A percentile compares a stretch with the other conserved stretches of the same genome.
phyloP scores from a whole-genome alignment of 2,329 filamentous ascomycete genomes.

The Colletotrichum sojae region DNA sequence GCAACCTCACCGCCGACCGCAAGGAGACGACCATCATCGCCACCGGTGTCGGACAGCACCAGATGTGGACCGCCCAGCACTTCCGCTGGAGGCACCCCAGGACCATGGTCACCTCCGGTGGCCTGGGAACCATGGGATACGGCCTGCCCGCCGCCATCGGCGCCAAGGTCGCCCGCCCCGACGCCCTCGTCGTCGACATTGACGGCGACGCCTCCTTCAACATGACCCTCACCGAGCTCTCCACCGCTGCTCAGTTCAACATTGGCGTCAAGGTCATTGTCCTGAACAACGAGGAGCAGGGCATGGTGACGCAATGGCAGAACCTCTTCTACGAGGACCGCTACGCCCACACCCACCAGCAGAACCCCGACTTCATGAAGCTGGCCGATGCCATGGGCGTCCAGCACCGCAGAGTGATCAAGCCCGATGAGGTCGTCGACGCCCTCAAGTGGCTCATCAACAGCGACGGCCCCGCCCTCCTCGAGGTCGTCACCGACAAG shows the following conservation, averaged over 20 bases:
- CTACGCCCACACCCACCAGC: conserved; percentile 92
- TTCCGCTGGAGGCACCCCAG: conserved; percentile 94
- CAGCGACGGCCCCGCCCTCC: conserved; percentile 89
- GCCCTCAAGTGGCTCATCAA: conserved; percentile 91
- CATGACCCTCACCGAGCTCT: conserved; percentile 97
- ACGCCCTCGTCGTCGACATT: conserved; percentile 92
- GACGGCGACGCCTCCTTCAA: conserved; percentile 99
- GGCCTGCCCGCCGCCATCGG: conserved; percentile 96
- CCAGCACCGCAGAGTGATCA: conserved; percentile 78
- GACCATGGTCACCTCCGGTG: conserved; percentile 96
- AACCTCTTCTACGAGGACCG: conserved; percentile 97
- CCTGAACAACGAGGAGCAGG: conserved; percentile 97
- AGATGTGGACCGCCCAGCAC: conserved; percentile 99
- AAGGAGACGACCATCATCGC: conserved; percentile 90
- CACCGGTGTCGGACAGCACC: conserved; percentile 96
- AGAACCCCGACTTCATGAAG: conserved; percentile 97
- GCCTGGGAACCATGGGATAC: conserved; percentile 91
- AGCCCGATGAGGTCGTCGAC: conserved; percentile 83
- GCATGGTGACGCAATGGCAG: conserved; percentile 99
- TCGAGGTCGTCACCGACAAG: conserved; percentile 93
- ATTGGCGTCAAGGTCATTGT: conserved; percentile 96
- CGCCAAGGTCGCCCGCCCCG: conserved; percentile 84
- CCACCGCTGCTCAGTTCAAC: conserved; percentile 94
- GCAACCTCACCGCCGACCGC: conserved; percentile 82
- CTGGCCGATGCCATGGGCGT: conserved; percentile 92